Percentiles rank a stretch among this genome's conserved stretches.
These are phyloP conservation scores for Tanacetum coccineum DNA, from an alignment of 129 eudicot species.

Conservation along the genomic window DNA sequence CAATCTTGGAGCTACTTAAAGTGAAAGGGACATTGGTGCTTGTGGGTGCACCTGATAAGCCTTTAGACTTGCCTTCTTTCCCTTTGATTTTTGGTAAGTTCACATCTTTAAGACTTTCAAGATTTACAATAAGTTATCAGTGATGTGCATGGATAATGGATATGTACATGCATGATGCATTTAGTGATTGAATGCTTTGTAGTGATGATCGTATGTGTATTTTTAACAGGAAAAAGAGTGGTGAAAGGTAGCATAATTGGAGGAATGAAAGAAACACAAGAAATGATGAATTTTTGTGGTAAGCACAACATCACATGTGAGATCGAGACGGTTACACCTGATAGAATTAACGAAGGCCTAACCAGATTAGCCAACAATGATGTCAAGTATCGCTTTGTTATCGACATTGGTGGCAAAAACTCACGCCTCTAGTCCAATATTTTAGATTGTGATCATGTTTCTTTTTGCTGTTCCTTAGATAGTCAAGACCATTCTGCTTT, in stretches of 20 bases:
- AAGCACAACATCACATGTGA: constrained; percentile 77
- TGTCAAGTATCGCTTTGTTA: constrained; percentile 81
- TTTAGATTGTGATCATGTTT: background rate
- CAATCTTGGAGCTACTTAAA: constrained; percentile 62
- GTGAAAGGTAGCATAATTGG: constrained; percentile 90
- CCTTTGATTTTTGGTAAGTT: constrained; percentile 47
- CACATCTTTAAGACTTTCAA: too few species aligned
- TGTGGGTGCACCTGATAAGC: constrained; percentile 95
- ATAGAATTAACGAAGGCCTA: constrained; percentile 65
- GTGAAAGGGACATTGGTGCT: constrained; percentile 70
- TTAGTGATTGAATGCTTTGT: background rate
- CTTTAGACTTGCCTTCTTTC: constrained; percentile 71
- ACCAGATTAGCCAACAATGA: constrained; percentile 67
- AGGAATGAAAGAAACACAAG: constrained; percentile 83
- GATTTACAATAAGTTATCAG: background rate
- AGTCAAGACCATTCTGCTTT: background rate
- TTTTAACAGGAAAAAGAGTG: constrained; percentile 54
- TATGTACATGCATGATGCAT: background rate
- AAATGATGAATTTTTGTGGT: constrained; percentile 83
- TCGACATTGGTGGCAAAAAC: constrained; percentile 44
- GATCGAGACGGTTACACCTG: constrained; percentile 50
- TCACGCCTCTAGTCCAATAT: constrained; percentile 14
- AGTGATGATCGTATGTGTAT: background rate
- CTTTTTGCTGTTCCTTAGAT: background rate
- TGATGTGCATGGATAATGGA: background rate